Percentiles rank a stretch among this genome's conserved stretches.
Conservation (phyloP, 306 rosid species). For the Myrica gale region DNA sequence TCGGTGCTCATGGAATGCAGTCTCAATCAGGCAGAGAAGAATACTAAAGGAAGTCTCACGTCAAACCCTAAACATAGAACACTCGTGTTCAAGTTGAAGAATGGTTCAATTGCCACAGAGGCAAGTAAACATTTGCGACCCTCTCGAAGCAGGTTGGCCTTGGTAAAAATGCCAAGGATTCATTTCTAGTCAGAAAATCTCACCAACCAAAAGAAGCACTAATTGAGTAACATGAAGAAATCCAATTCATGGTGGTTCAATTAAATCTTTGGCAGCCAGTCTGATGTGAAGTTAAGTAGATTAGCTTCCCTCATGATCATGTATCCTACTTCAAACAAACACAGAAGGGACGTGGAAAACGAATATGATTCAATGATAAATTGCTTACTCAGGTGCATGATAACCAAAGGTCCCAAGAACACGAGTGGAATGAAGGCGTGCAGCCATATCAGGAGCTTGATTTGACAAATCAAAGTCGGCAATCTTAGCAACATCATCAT, state of each 20-base stretch:
- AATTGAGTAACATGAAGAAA: not conserved
- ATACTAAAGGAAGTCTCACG: not conserved
- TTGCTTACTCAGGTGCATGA: conserved; percentile 93
- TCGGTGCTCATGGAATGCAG: conserved; percentile 13
- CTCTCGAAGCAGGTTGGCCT: conserved; percentile 2
- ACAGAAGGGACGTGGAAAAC: conserved; percentile 6
- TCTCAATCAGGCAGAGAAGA: not conserved
- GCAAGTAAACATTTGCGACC: not conserved
- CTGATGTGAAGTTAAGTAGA: not conserved
- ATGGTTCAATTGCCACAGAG: conserved; percentile 10
- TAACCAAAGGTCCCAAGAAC: conserved; percentile 94
- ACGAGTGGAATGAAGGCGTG: conserved; percentile 93
- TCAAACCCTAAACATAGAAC: conserved; percentile 14
- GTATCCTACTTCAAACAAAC: not conserved
- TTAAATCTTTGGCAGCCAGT: not conserved
- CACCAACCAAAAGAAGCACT: conserved; percentile 10
- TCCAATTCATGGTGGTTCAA: not conserved
- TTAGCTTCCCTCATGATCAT: not conserved
- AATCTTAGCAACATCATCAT: conserved; percentile 82
- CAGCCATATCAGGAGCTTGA: conserved; percentile 97
- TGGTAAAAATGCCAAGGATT: conserved; percentile 14
- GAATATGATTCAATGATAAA: not conserved
- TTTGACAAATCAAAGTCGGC: conserved; percentile 94
- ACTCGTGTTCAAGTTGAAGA: conserved; percentile 15
- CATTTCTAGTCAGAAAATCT: conserved; percentile 15